These are phyloP conservation scores for Clavispora santaluciae DNA, from an alignment of 805 yeast species.

Conservation along the genomic window DNA sequence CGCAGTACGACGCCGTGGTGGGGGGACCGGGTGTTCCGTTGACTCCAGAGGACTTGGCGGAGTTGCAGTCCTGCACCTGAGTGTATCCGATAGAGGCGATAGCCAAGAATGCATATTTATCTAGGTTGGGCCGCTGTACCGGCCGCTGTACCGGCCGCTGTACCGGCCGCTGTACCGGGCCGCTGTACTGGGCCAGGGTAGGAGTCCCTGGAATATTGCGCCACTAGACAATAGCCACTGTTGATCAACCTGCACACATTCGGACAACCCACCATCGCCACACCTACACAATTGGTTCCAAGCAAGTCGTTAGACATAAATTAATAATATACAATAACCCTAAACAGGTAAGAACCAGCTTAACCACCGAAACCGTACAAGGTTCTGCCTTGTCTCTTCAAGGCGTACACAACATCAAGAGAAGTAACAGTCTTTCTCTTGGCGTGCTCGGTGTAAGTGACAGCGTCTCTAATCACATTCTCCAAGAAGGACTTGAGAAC, in stretches of 20 bases:
- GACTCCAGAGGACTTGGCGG: neutral
- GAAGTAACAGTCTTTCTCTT: conserved; percentile 99
- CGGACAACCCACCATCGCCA: too few relatives aligned
- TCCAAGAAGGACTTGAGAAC: conserved; percentile 94
- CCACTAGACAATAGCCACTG: too few relatives aligned
- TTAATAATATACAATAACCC: neutral
- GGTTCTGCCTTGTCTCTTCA: conserved; percentile 99
- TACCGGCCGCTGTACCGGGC: too few relatives aligned
- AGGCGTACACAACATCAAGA: conserved; percentile 96
- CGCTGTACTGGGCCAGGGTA: too few relatives aligned
- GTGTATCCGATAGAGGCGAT: neutral
- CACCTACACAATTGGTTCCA: neutral
- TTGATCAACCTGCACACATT: too few relatives aligned
- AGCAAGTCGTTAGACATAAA: neutral
- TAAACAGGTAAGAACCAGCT: neutral
- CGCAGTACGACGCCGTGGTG: conserved; percentile 11
- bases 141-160: too few relatives aligned
- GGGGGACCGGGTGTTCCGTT: conserved; percentile 8
- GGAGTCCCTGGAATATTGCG: too few relatives aligned
- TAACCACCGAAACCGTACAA: conserved; percentile 99
- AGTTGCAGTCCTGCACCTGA: too few relatives aligned
- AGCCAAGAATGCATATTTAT: too few relatives aligned
- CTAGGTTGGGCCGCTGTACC: too few relatives aligned
- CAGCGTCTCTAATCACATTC: conserved; percentile 98
- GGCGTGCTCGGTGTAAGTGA: conserved; percentile 99